Evolutionary conservation across 2,329 filamentous ascomycete genomes (phyloP).

Genomic region (Apiospora arundinis): DNA sequence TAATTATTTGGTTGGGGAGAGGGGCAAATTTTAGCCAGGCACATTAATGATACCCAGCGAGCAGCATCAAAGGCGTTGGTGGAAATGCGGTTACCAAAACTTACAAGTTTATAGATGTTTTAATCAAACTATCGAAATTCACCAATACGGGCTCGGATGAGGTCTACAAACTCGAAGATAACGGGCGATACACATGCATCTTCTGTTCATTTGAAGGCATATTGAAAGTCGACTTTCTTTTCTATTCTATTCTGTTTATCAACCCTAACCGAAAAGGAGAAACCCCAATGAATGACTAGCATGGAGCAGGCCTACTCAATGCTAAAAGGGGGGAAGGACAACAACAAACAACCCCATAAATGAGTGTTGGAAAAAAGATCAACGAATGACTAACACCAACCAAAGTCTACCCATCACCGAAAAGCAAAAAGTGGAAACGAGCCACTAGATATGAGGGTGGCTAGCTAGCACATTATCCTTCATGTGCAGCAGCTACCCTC

Average conservation of each 20-base stretch:
- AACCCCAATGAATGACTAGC: background rate
- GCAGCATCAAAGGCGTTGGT: conserved; percentile 28
- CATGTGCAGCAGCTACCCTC: background rate
- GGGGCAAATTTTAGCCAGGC: conserved; percentile 25
- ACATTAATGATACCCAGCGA: conserved; percentile 33
- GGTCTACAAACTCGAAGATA: background rate
- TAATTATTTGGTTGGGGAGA: conserved; percentile 28
- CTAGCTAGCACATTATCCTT: background rate
- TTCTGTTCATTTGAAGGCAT: background rate
- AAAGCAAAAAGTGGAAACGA: background rate
- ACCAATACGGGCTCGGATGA: background rate
- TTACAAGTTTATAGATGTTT: conserved; percentile 11
- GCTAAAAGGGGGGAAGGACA: too few relatives aligned
- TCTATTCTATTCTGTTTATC: background rate
- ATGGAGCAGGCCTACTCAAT: background rate
- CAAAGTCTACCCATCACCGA: background rate
- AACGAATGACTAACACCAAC: background rate
- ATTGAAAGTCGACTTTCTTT: background rate
- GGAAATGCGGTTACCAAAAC: conserved; percentile 26
- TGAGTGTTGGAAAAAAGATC: background rate
- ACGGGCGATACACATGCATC: background rate
- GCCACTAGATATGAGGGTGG: background rate
- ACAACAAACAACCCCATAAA: too few relatives aligned
- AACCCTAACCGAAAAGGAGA: background rate
- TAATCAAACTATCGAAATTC: conserved; percentile 2